Base-by-base conservation (phyloP, 192 early-diverging fungal genomes). In the Coemansia umbellata region DNA sequence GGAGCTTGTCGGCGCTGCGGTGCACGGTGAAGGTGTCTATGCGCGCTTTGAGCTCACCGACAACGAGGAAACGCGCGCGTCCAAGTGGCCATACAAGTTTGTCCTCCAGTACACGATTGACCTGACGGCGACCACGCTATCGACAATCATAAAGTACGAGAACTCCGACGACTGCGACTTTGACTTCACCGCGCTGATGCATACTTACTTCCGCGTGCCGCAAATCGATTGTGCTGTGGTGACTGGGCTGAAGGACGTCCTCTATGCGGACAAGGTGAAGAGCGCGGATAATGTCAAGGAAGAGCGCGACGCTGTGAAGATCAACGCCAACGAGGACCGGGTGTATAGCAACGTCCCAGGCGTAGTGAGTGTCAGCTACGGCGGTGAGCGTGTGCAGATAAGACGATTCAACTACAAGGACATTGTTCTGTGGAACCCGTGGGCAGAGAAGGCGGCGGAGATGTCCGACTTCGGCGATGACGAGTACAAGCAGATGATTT, bases 381-480 rank as follows among this genome's bases (percentile, higher is more conserved):
- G 57, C 7, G 43, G 37, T 13, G 55, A 63, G 45, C 35, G 41
- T 11, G 44, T 74, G 4, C 21, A 30, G 47, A 22, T 74, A 36
- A 59, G 54, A 47, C 44, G 63, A 24, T 65, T 69, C 55, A 66
- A 75, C 58, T 73, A 79, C 53, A 60, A 52, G 31, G 82, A 84
- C 47, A 53, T 78, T 71, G 74, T 96, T 31, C 86, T 96, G 24
- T 98, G 95, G 95, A 98, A 98, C 56, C 92, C 93, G 6, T 98
- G 95, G 95, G 79, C 80, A 13, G 90, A 90, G 30, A 94, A 92
- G 75, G 87, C 95, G 9, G 66, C 79, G 32, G 84, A 72, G n/a
- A 89, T 98, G 88, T 81, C 78, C 9, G 95, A 98, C 67, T 92
- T 96, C 78, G 91, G 72, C 15, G 82, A 95, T 68, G 85, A 85